Conservation (phyloP, 495 filamentous ascomycete genomes). For the Podospora comata region DNA sequence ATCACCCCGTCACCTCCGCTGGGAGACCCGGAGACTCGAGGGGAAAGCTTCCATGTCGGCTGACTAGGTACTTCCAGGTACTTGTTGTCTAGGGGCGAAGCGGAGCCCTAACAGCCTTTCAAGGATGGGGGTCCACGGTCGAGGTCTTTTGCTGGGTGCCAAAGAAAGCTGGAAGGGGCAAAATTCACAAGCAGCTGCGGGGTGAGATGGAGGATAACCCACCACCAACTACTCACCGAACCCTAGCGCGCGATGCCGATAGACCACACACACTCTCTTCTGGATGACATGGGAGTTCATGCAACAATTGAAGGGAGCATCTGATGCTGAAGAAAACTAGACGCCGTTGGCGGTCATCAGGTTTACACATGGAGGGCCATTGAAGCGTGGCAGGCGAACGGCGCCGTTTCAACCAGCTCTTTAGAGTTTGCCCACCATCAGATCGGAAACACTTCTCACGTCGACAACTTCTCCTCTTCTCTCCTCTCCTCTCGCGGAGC, state of each 20-base stretch:
- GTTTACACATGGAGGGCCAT: neutral
- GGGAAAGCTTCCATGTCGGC: neutral
- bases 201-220: constrained; percentile 11
- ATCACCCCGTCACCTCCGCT: neutral
- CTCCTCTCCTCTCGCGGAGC: neutral
- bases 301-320: constrained; percentile 2
- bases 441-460: neutral
- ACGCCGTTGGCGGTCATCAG: neutral
- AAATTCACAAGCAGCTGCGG: constrained; percentile 16
- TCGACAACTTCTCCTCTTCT: neutral
- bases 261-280: neutral
- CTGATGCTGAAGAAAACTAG: neutral
- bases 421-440: neutral
- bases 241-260: constrained; percentile 1
- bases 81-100: neutral
- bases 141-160: neutral
- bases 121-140: constrained; percentile 3
- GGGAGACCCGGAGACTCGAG: neutral
- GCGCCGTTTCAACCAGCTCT: constrained; percentile 5
- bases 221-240: neutral
- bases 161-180: constrained; percentile 13
- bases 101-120: constrained; percentile 5
- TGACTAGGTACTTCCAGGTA: neutral
- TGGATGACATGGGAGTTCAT: neutral
- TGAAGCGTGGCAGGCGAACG: neutral